phyloP scores from a whole-genome alignment of 495 filamentous ascomycete species.

The Aspergillus conjunctus region DNA sequence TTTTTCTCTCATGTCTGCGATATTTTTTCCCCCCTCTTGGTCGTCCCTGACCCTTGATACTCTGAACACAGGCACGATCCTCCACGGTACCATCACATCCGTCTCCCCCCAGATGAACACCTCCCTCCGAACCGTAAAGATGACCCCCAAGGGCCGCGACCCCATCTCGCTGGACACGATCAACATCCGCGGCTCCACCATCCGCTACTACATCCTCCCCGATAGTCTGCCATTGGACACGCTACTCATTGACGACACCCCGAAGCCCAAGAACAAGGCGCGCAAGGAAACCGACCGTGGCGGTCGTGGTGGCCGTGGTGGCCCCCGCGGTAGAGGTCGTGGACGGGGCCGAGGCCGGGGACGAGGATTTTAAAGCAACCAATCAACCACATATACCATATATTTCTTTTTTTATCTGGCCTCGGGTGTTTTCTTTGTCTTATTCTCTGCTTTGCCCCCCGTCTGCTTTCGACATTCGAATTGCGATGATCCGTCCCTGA shows the following conservation, averaged over 20 bases:
- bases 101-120: conserved; percentile 98
- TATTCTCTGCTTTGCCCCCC: background rate
- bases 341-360: conserved; percentile 71
- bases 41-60: background rate
- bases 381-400: background rate
- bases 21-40: background rate
- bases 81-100: conserved; percentile 92
- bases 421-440: conserved; percentile 15
- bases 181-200: conserved; percentile 90
- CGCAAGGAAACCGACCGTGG: conserved; percentile 83
- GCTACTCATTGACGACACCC: conserved; percentile 89
- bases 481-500: background rate
- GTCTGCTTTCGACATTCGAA: background rate
- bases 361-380: conserved; percentile 52
- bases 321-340: conserved; percentile 61
- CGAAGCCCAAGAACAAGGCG: conserved; percentile 99
- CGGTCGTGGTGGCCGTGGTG: conserved; percentile 58
- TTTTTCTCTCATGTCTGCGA: conserved; percentile 6
- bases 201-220: conserved; percentile 91
- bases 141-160: conserved; percentile 86
- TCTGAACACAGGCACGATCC: conserved; percentile 71
- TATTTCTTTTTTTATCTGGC: background rate
- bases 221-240: conserved; percentile 94
- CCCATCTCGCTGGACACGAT: conserved; percentile 89
- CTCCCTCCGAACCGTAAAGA: conserved; percentile 87